Conservation (phyloP, 805 yeast genomes). For the Wilhelminamyces savonicus region DNA sequence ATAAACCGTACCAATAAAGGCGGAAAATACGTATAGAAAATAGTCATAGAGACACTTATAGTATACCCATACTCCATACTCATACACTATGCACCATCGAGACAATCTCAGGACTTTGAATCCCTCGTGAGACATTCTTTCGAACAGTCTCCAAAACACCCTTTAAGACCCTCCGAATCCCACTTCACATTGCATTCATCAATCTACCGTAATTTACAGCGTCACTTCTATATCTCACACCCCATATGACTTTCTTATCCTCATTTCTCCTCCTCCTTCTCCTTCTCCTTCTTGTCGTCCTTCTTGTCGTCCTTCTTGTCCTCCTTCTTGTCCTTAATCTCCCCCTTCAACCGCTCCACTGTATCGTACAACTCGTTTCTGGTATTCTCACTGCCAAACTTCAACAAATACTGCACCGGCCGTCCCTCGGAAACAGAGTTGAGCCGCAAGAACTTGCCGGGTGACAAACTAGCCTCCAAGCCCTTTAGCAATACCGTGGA, state of each 20-base stretch:
- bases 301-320: background rate
- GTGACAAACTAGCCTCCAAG: conserved; percentile 74
- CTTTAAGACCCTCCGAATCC: background rate
- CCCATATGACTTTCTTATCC: conserved; percentile 1
- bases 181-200: background rate
- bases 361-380: conserved; percentile 54
- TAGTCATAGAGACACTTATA: no score
- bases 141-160: no score
- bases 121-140: no score
- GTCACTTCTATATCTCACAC: background rate
- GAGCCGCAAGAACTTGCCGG: conserved; percentile 78
- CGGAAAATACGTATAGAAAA: no score
- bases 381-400: conserved; percentile 56
- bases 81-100: no score
- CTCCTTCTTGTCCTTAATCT: conserved; percentile 1
- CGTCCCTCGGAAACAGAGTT: conserved; percentile 53
- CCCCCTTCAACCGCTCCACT: conserved; percentile 32
- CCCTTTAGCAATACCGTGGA: conserved; percentile 68
- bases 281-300: background rate
- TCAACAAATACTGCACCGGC: conserved; percentile 81
- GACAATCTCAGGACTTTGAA: no score
- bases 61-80: no score
- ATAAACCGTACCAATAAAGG: no score
- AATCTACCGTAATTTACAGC: conserved; percentile 2
- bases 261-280: background rate